Evolutionary conservation across 2,329 filamentous ascomycete genomes (phyloP).

Genomic region (Didymella glomerata): DNA sequence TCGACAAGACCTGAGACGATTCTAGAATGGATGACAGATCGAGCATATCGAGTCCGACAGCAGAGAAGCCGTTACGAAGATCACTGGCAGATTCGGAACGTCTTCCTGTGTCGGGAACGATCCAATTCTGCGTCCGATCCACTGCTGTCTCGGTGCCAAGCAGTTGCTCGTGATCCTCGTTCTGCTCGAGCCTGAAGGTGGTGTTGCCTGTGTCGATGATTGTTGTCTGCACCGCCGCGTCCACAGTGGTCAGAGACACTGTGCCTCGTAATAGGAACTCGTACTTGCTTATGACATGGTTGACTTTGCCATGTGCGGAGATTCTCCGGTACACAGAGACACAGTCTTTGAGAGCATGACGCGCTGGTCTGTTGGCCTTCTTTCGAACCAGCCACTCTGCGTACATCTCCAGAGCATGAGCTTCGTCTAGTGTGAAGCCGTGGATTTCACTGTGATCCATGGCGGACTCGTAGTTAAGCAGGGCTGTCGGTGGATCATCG

Average conservation of each 20-base stretch:
- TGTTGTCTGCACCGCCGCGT: slow-evolving; percentile 75
- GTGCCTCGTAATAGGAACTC: slow-evolving; percentile 71
- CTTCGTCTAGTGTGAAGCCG: slow-evolving; percentile 74
- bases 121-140: slow-evolving; percentile 60
- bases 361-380: slow-evolving; percentile 71
- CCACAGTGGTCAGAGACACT: slow-evolving; percentile 66
- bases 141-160: slow-evolving; percentile 51
- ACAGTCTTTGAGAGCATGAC: slow-evolving; percentile 72
- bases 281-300: slow-evolving; percentile 73
- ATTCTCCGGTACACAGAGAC: slow-evolving; percentile 73
- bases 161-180: slow-evolving; percentile 53
- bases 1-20: slow-evolving; percentile 81
- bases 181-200: slow-evolving; percentile 55
- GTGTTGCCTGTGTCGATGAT: slow-evolving; percentile 60
- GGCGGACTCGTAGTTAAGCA: slow-evolving; percentile 73
- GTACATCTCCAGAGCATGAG: slow-evolving; percentile 76
- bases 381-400: slow-evolving; percentile 74
- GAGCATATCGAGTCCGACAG: slow-evolving; percentile 77
- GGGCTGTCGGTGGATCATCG: slow-evolving; percentile 61
- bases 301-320: slow-evolving; percentile 73
- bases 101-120: slow-evolving; percentile 56
- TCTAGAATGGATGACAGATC: slow-evolving; percentile 80
- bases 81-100: slow-evolving; percentile 57
- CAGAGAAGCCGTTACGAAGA: slow-evolving; percentile 70
- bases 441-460: slow-evolving; percentile 76